A percentile compares a stretch with the other conserved stretches of the same genome.
phyloP scores from a whole-genome alignment of 2,329 filamentous ascomycete genomes.

The Penicillium thymicola region DNA sequence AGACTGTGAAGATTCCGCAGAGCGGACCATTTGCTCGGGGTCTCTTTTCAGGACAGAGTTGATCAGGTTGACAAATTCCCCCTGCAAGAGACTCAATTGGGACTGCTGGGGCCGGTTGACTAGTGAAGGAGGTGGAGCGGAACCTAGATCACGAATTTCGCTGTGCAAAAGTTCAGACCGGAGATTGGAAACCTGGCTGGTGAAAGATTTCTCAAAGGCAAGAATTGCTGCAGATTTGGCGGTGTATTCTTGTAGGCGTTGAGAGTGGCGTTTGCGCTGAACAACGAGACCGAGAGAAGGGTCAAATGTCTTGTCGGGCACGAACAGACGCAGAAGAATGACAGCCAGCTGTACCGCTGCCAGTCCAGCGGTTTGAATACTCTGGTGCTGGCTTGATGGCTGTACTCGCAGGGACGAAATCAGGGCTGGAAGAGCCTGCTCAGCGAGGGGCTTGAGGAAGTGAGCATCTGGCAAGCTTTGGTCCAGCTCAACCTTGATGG shows the following conservation, averaged over 20 bases:
- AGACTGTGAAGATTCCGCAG: constrained; percentile 15
- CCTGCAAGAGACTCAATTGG: constrained; percentile 69
- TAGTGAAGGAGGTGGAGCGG: constrained; percentile 61
- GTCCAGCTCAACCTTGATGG: constrained; percentile 18
- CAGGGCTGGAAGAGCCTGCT: constrained; percentile 29
- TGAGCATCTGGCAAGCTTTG: constrained; percentile 25
- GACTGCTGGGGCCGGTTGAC: constrained; percentile 70
- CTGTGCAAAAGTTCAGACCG: constrained; percentile 62
- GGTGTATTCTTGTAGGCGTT: constrained; percentile 56
- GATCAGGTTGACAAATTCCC: constrained; percentile 75
- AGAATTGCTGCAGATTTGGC: constrained; percentile 59
- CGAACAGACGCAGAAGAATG: constrained; percentile 71
- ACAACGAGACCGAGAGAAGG: constrained; percentile 64
- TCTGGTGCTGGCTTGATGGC: constrained; percentile 15
- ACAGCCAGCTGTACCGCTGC: constrained; percentile 76
- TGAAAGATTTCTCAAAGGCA: constrained; percentile 64
- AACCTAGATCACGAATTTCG: constrained; percentile 63
- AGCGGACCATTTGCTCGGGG: constrained; percentile 31
- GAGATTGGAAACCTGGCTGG: constrained; percentile 65
- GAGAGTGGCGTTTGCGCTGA: constrained; percentile 58
- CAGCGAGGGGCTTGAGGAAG: constrained; percentile 37
- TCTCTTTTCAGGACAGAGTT: constrained; percentile 55
- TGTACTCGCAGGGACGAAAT: constrained; percentile 24
- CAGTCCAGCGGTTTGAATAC: constrained; percentile 47
- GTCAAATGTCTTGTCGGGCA: constrained; percentile 84